Base-by-base conservation (phyloP, 441 rosid species). In the Syzygium syzygioides region DNA sequence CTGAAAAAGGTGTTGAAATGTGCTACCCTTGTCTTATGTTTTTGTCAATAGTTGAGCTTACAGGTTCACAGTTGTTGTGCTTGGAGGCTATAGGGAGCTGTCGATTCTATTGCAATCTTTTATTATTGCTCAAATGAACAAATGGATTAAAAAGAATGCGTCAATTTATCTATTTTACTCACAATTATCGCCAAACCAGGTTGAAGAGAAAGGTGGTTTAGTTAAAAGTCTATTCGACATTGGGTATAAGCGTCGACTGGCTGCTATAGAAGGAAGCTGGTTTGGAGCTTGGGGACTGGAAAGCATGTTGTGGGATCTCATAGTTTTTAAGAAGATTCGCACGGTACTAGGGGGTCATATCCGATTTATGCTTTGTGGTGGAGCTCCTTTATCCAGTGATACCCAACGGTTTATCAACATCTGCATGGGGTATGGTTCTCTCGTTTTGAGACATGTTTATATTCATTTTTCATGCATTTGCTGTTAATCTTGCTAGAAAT, bases 271-370 rank as follows among this genome's bases (percentile, higher is more conserved):
- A 93, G 99, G 99, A 92, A 98, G 96, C 92, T 96, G 97, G 97
- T 92, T 96, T 92, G 99, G 99, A 91, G 99, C 99, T 79, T 95
- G 98, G 98, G 97, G 97, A 87, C 88, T 95, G 89, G 99, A 98
- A 94, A 93, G 91, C 90, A 90, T 91, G 90, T 87, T 96, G 55
- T 98, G 99, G 99, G 98, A 96, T 87, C 87, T 89, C 84, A 32
- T 95, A 85, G 94, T 97, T 64, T 98, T 98, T 90, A 95, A 93
- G 83, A 91, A 90, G 53, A 90, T 98, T 54, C 95, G 95, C 7
- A 94, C 97, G 88, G 93, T 93, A 60, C 96, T 98, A 87, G 99
- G 99, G 87, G 99, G 99, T 87, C 87, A 86, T 37, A 92, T 98
- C 71, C 92, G 98, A 56, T 93, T 94, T 90, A 94, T 98, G 93